Conservation (phyloP, 2,329 filamentous ascomycete species). For the Fusarium duplospermum region DNA sequence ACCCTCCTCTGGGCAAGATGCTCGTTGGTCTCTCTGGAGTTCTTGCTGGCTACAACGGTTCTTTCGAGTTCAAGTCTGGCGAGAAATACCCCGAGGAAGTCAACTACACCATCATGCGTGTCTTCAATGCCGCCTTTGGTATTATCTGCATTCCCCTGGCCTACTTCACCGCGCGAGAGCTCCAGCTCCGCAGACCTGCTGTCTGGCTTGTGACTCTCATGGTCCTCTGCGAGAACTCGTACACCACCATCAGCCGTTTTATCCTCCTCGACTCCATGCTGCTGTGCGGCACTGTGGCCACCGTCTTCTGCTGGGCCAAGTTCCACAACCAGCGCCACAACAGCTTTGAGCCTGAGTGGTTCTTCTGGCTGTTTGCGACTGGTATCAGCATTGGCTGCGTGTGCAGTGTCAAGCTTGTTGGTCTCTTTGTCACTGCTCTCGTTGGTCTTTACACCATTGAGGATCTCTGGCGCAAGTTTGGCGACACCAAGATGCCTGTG, state of each 20-base stretch:
- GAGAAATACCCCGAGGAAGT: constrained; percentile 94
- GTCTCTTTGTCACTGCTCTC: constrained; percentile 92
- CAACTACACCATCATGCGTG: constrained; percentile 98
- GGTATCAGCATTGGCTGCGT: constrained; percentile 97
- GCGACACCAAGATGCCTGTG: constrained; percentile 90
- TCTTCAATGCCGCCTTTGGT: constrained; percentile 96
- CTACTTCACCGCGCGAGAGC: constrained; percentile 92
- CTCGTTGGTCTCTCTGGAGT: constrained; percentile 96
- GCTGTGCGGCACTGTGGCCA: constrained; percentile 97
- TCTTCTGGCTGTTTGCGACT: constrained; percentile 91
- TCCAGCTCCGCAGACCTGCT: constrained; percentile 85
- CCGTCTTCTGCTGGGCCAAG: constrained; percentile 95
- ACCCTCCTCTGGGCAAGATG: constrained; percentile 98
- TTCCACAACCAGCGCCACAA: constrained; percentile 90
- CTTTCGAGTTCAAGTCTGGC: constrained; percentile 99
- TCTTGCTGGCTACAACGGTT: constrained; percentile 97
- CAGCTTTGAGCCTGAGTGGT: constrained; percentile 93
- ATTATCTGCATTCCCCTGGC: constrained; percentile 92
- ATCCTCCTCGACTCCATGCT: constrained; percentile 99
- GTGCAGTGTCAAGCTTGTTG: constrained; percentile 98
- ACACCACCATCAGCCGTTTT: constrained; percentile 98
- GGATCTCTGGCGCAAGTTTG: constrained; percentile 98
- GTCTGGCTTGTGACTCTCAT: constrained; percentile 97
- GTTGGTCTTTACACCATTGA: constrained; percentile 96
- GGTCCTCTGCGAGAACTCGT: constrained; percentile 99